Conservation (phyloP, 768 basidiomycete species). For the Lyophyllum decastes region DNA sequence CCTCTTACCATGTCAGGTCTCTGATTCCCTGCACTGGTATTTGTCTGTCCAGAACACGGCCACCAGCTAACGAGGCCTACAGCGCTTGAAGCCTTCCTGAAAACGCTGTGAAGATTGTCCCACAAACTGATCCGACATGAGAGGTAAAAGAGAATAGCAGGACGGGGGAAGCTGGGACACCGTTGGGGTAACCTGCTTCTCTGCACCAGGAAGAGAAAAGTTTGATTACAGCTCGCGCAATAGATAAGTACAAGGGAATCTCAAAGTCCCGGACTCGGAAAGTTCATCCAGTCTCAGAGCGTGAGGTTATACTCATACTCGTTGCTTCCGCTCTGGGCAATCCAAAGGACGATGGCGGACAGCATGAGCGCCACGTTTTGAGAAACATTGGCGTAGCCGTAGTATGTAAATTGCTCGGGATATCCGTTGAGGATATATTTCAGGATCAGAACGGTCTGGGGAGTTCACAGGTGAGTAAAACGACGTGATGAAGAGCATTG, state of each 20-base stretch:
- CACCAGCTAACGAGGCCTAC: too few species aligned
- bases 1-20: too few species aligned
- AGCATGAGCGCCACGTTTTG: constrained; percentile 88
- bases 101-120: too few species aligned
- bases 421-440: constrained; percentile 84
- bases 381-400: constrained; percentile 94
- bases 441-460: constrained; percentile 82
- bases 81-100: too few species aligned
- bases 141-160: background rate
- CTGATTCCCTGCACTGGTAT: too few species aligned
- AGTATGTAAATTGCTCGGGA: constrained; percentile 78
- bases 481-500: background rate
- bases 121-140: too few species aligned
- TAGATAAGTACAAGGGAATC: constrained; percentile 10
- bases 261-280: too few species aligned
- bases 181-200: background rate
- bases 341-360: constrained; percentile 88
- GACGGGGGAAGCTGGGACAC: background rate
- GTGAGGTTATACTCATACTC: constrained; percentile 96
- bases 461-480: background rate
- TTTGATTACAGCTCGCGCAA: background rate
- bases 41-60: too few species aligned
- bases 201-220: background rate
- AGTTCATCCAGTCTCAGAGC: constrained; percentile 43
- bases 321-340: constrained; percentile 79